A percentile compares a stretch with the other conserved stretches of the same genome.
These are phyloP conservation scores for Phascolomyces articulosus DNA, from an alignment of 371 early-diverging fungal genomes.

Conservation along the genomic window DNA sequence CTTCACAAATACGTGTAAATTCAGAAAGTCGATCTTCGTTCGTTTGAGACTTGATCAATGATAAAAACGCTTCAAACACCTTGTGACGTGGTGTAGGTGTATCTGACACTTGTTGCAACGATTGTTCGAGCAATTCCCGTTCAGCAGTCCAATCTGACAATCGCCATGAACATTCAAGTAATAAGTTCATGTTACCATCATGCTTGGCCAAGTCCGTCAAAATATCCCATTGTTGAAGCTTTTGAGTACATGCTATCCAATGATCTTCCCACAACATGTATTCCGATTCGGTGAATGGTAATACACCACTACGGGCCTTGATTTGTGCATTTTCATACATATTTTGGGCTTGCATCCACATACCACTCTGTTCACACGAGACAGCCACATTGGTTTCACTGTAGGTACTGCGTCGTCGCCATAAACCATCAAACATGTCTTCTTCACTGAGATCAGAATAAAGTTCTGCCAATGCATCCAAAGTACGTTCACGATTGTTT, in stretches of 20 bases:
- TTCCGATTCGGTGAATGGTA: constrained; percentile 96
- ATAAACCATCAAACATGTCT: constrained; percentile 93
- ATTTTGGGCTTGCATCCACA: constrained; percentile 93
- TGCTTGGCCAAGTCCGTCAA: constrained; percentile 91
- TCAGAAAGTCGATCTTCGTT: constrained; percentile 67
- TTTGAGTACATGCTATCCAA: constrained; percentile 92
- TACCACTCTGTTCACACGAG: constrained; percentile 92
- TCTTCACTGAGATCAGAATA: constrained; percentile 80
- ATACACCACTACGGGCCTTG: constrained; percentile 85
- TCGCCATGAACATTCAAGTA: constrained; percentile 92
- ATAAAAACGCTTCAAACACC: constrained; percentile 86
- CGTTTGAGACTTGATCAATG: constrained; percentile 72
- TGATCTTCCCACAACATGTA: constrained; percentile 98
- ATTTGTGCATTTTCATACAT: constrained; percentile 94
- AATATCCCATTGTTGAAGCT: constrained; percentile 99
- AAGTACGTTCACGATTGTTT: constrained; percentile 81
- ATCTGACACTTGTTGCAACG: constrained; percentile 63
- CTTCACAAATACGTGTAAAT: constrained; percentile 83
- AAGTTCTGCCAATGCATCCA: constrained; percentile 90
- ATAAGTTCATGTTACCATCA: constrained; percentile 82
- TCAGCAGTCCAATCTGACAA: constrained; percentile 90
- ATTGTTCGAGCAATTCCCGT: constrained; percentile 68
- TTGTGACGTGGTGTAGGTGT: constrained; percentile 72
- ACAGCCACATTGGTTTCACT: constrained; percentile 96
- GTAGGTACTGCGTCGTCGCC: constrained; percentile 92